Evolutionary conservation across 495 filamentous ascomycete species (phyloP).

Genomic region (Aspergillus carlsbadensis): DNA sequence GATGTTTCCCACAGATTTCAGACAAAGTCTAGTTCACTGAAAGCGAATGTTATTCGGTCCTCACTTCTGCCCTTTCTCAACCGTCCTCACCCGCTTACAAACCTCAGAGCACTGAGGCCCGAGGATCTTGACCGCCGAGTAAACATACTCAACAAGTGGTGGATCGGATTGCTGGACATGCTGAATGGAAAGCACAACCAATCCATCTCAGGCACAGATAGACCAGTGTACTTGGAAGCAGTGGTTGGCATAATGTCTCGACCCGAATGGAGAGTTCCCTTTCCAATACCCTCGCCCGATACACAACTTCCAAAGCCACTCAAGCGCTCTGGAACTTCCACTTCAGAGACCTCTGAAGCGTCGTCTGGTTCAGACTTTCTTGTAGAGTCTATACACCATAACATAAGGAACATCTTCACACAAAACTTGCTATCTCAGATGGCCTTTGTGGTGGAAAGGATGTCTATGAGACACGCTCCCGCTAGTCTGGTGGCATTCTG

Average conservation of each 20-base stretch:
- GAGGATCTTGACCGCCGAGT: constrained; percentile 87
- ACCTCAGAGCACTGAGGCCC: constrained; percentile 62
- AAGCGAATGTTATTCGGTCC: constrained; percentile 76
- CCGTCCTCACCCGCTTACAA: constrained; percentile 67
- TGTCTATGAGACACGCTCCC: constrained; percentile 88
- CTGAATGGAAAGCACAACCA: constrained; percentile 72
- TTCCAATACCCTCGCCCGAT: constrained; percentile 43
- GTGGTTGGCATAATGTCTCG: constrained; percentile 84
- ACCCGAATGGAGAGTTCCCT: constrained; percentile 83
- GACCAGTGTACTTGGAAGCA: constrained; percentile 80
- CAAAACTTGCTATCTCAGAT: constrained; percentile 86
- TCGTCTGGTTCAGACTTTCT: constrained; percentile 71
- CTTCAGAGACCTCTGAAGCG: constrained; percentile 40
- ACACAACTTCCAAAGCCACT: constrained; percentile 29
- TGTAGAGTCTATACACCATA: constrained; percentile 87
- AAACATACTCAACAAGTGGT: constrained; percentile 90
- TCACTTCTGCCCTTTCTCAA: constrained; percentile 82
- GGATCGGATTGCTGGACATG: constrained; percentile 85
- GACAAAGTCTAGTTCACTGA: constrained; percentile 70
- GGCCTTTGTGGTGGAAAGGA: constrained; percentile 84
- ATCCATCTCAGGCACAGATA: constrained; percentile 71
- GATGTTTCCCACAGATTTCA: constrained; percentile 54
- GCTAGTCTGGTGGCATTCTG: constrained; percentile 89
- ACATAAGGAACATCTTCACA: constrained; percentile 86
- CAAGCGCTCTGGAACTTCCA: constrained; percentile 38